Evolutionary conservation across 495 filamentous ascomycete genomes (phyloP), one percentile per base, ranked within the genome.

Genomic region (Aspergillus ellipticus): DNA sequence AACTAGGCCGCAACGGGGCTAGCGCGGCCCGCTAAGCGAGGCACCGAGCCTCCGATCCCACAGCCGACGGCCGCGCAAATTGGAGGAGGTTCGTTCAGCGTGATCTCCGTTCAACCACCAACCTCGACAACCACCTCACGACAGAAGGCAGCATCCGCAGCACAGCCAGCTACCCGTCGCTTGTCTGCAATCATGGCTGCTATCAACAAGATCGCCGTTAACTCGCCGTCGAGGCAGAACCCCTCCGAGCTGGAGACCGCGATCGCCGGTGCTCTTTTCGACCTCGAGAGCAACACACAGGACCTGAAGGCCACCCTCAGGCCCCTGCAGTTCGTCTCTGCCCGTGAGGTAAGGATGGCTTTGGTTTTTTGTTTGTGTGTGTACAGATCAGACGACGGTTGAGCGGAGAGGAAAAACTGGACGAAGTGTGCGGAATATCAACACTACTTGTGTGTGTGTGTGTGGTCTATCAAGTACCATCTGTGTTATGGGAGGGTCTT

Each of bases 171-270:
- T 69, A 64, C 66, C 65, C 70, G 67, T 75, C 65, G 65, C 67
- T 72, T 66, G 59, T 64, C 63, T 64, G 74, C 69, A 71, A 76
- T 68, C 68, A 82, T 79, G 74, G 82, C 88, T 80, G 81, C 88
- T 70, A 79, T 94, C 75, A 93, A 93, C 87, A 97, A 97, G 90
- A 97, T 98, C 76, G 92, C 93, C 73, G 76, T 85, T 65, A 97
- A 91, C 84, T 96, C 90, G 82, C 88, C 92, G 43, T 96, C 92
- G 72, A 86, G 92, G 80, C 82, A 87, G 74, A 90, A 85, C 75
- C 94, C 94, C 60, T 94, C 90, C 57, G 94, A 98, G 84, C 83
- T 96, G 63, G 94, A 98, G 89, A 85, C 80, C 70, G 88, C 74
- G 79, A 94, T 98, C 72, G 92, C 94, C 71, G 85, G 84, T 76